Evolutionary conservation across 2,329 filamentous ascomycete species (phyloP).

Genomic region (Bipolaris sorokiniana): DNA sequence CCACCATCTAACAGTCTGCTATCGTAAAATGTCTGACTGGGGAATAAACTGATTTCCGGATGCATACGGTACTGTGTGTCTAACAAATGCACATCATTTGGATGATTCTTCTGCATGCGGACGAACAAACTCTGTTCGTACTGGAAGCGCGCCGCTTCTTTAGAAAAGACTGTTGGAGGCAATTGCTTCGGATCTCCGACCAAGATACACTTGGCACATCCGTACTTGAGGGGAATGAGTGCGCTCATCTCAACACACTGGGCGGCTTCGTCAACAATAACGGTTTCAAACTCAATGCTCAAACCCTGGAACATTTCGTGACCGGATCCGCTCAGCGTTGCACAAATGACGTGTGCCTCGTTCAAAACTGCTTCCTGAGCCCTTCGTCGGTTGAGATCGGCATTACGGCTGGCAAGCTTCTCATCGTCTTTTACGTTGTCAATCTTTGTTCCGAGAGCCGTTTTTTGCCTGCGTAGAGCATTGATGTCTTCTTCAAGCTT

Average conservation of each 20-base stretch:
- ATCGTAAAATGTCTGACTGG: conserved; percentile 91
- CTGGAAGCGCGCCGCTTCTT: conserved; percentile 87
- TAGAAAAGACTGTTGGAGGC: conserved; percentile 92
- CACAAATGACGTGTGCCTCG: conserved; percentile 89
- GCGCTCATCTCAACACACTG: conserved; percentile 98
- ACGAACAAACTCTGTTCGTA: conserved; percentile 99
- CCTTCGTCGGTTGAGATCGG: conserved; percentile 81
- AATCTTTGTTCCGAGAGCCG: conserved; percentile 78
- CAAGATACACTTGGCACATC: conserved; percentile 93
- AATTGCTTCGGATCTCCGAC: conserved; percentile 98
- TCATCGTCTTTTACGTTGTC: conserved; percentile 87
- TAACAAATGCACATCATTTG: conserved; percentile 87
- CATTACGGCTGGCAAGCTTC: conserved; percentile 79
- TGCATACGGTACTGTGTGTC: conserved; percentile 99
- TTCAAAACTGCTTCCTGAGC: conserved; percentile 92
- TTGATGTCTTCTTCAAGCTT: conserved; percentile 78
- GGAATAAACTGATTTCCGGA: conserved; percentile 91
- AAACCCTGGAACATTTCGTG: conserved; percentile 97
- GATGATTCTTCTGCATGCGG: conserved; percentile 93
- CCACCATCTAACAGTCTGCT: conserved; percentile 82
- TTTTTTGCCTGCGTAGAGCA: conserved; percentile 76
- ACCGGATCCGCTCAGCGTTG: conserved; percentile 91
- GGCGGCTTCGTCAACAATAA: conserved; percentile 96
- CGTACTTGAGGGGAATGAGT: conserved; percentile 95
- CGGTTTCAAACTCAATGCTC: conserved; percentile 96